These are phyloP conservation scores for Trichoderma polysporum DNA, from an alignment of 2,329 filamentous ascomycete genomes.

Conservation along the genomic window DNA sequence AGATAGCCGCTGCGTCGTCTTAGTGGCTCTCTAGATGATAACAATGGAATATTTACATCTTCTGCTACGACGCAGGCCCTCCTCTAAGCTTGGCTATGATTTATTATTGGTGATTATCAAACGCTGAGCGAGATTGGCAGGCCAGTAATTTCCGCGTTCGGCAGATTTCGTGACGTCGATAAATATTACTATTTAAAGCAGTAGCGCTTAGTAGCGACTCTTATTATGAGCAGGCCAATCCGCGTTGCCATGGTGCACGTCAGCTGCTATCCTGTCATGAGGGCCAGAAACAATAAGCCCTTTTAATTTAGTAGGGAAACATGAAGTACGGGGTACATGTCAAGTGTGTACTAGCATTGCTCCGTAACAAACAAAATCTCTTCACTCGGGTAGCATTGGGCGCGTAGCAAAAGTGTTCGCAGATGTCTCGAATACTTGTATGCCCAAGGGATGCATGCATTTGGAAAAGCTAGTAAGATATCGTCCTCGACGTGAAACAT, in stretches of 20 bases:
- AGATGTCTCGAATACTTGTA: background rate
- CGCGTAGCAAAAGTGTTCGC: background rate
- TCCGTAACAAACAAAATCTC: background rate
- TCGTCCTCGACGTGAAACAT: slow-evolving; percentile 10
- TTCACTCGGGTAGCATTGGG: background rate
- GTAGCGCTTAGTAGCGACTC: slow-evolving; percentile 12
- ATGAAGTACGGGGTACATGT: background rate
- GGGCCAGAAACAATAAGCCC: background rate
- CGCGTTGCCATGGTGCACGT: slow-evolving; percentile 17
- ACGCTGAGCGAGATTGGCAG: slow-evolving; percentile 10
- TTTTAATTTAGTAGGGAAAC: background rate
- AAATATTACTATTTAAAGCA: slow-evolving; percentile 11
- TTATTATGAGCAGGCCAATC: background rate
- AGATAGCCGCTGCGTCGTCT: background rate
- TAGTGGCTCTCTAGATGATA: background rate
- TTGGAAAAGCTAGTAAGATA: slow-evolving; percentile 7
- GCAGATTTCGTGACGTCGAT: slow-evolving; percentile 12
- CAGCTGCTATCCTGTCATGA: background rate
- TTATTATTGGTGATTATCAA: slow-evolving; percentile 12
- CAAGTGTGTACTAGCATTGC: background rate
- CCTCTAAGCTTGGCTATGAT: background rate
- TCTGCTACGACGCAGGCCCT: background rate
- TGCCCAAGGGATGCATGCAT: background rate
- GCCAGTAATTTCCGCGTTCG: slow-evolving; percentile 13
- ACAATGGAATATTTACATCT: slow-evolving; percentile 4